Percentiles rank a stretch among this genome's conserved stretches.
Conservation (phyloP, 2,329 filamentous ascomycete genomes). For the Alternaria solani region DNA sequence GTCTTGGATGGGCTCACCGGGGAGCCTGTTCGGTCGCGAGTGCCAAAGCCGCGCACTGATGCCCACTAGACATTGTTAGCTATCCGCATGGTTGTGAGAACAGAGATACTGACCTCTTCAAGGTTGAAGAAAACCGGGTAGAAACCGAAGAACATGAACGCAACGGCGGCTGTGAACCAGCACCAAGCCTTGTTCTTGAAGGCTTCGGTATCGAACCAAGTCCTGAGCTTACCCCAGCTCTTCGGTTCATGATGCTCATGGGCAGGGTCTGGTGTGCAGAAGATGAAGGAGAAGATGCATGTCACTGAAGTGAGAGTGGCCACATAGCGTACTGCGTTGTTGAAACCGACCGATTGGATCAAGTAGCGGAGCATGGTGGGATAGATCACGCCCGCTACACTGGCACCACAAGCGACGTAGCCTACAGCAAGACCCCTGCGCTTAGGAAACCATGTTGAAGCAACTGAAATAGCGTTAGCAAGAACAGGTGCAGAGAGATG, state of each 20-base stretch:
- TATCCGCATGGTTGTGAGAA: not conserved
- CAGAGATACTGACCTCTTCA: constrained; percentile 52
- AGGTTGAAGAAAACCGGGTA: constrained; percentile 63
- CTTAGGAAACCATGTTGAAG: constrained; percentile 59
- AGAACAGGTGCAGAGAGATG: not conserved
- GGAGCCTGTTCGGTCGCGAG: constrained; percentile 36
- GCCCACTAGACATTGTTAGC: constrained; percentile 53
- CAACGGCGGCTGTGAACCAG: constrained; percentile 56
- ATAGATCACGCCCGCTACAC: constrained; percentile 57
- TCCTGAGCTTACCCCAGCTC: constrained; percentile 48
- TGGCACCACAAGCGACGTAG: constrained; percentile 61
- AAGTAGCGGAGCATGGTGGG: constrained; percentile 58
- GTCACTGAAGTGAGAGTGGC: constrained; percentile 53
- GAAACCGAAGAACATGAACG: constrained; percentile 61
- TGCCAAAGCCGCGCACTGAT: constrained; percentile 53
- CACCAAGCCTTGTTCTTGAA: constrained; percentile 55
- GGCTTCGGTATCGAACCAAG: constrained; percentile 57
- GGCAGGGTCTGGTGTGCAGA: constrained; percentile 55
- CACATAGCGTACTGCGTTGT: constrained; percentile 54
- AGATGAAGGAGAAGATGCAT: constrained; percentile 53
- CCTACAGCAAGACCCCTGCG: constrained; percentile 59
- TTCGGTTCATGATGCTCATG: constrained; percentile 51
- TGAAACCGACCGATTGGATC: constrained; percentile 55
- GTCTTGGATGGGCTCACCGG: constrained; percentile 18
- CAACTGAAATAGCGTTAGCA: constrained; percentile 47